Evolutionary conservation across 257 asterid species (phyloP).

Genomic region (Hygrophila difformis): DNA sequence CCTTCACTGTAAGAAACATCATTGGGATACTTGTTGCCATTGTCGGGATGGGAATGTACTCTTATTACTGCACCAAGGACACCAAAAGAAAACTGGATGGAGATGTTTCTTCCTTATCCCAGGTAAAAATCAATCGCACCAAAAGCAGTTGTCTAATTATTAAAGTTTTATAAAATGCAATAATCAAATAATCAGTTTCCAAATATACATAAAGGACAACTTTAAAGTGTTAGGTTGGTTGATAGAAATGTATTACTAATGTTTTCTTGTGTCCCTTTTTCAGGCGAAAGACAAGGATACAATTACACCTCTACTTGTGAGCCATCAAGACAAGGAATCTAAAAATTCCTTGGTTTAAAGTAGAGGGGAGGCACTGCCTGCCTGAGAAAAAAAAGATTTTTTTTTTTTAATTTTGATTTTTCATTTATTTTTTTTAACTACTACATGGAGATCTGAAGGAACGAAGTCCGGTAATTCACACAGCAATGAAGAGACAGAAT

Average conservation of each 20-base stretch:
- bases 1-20: slow-evolving; percentile 69
- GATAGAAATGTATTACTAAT: too few species aligned
- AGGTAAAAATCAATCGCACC: too few species aligned
- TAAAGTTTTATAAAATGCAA: too few species aligned
- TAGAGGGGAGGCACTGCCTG: neutral
- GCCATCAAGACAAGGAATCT: slow-evolving; percentile 49
- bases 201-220: too few species aligned
- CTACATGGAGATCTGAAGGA: too few species aligned
- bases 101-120: slow-evolving; percentile 38
- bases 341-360: slow-evolving; percentile 19
- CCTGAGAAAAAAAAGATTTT: too few species aligned
- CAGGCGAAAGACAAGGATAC: slow-evolving; percentile 39
- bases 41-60: slow-evolving; percentile 77
- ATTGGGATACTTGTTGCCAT: slow-evolving; percentile 69
- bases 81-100: slow-evolving; percentile 48
- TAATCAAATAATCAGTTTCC: too few species aligned
- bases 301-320: slow-evolving; percentile 45
- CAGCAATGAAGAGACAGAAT: too few species aligned
- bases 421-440: too few species aligned
- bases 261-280: neutral
- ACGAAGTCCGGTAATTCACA: too few species aligned
- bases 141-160: too few species aligned
- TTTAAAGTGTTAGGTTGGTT: too few species aligned
- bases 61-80: slow-evolving; percentile 73
- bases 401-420: neutral